Conservation (phyloP, 352 stramenopile genomes). For the Globisporangium orthogonon region DNA sequence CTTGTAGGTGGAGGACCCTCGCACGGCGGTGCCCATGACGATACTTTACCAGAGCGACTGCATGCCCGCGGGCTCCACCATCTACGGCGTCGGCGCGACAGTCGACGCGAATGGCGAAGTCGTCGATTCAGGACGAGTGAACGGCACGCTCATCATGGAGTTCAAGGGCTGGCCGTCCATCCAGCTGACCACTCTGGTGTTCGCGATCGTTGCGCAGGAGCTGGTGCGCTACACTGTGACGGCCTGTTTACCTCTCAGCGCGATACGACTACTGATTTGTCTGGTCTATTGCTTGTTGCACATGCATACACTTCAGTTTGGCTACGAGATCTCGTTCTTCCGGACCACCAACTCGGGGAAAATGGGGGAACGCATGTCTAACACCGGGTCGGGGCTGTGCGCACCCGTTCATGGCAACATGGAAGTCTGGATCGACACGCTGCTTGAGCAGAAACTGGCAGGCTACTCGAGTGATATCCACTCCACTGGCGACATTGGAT, state of each 20-base stretch:
- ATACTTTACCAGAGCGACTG: conserved; percentile 28
- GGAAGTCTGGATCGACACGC: conserved; percentile 3
- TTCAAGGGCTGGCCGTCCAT: conserved; percentile 31
- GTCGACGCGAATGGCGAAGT: conserved; percentile 19
- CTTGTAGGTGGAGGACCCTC: conserved; percentile 17
- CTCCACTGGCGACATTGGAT: conserved; percentile 28
- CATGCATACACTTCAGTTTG: conserved; percentile 15
- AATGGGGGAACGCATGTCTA: conserved; percentile 36
- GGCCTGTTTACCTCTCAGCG: no score
- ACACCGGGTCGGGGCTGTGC: conserved; percentile 6
- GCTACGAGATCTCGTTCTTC: conserved; percentile 37
- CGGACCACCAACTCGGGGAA: conserved; percentile 7
- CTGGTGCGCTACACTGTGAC: conserved; percentile 15
- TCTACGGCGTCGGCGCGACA: conserved; percentile 31
- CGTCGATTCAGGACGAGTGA: conserved; percentile 20
- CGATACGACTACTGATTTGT: no score
- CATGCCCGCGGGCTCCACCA: conserved; percentile 11
- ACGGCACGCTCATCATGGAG: conserved; percentile 41
- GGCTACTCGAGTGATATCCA: conserved; percentile 29
- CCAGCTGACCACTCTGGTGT: conserved; percentile 26
- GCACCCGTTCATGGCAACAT: conserved; percentile 1
- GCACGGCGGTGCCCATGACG: conserved; percentile 15
- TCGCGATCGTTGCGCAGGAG: conserved; percentile 44
- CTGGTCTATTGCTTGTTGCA: not conserved
- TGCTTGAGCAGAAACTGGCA: not conserved